These are phyloP conservation scores for Neoboletus brunneissimus DNA, from an alignment of 768 basidiomycete genomes.

Conservation along the genomic window DNA sequence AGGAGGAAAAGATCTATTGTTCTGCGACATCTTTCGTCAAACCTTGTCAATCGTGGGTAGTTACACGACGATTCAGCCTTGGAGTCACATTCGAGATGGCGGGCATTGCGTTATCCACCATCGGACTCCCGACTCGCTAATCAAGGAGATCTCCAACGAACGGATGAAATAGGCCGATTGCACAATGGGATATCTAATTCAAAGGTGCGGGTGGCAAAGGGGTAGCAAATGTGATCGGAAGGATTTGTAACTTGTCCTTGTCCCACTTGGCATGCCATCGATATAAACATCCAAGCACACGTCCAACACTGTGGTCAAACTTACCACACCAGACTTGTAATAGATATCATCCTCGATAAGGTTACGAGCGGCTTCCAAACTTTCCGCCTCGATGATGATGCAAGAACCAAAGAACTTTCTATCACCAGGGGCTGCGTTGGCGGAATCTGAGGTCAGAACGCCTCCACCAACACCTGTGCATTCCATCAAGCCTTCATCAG, in stretches of 20 bases:
- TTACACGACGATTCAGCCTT: slow-evolving; percentile 1
- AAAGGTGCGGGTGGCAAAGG: slow-evolving; percentile 8
- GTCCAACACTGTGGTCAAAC: neutral
- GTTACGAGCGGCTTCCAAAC: slow-evolving; percentile 40
- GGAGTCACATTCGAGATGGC: neutral
- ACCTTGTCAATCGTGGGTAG: neutral
- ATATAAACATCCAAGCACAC: neutral
- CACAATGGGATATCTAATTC: slow-evolving; percentile 1
- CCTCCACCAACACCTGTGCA: slow-evolving; percentile 53
- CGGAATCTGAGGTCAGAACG: slow-evolving; percentile 54
- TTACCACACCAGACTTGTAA: slow-evolving; percentile 25
- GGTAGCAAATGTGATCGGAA: slow-evolving; percentile 40
- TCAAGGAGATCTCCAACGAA: neutral
- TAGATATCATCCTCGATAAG: slow-evolving; percentile 26
- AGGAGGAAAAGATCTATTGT: neutral
- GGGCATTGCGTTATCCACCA: neutral
- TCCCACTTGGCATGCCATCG: slow-evolving; percentile 49
- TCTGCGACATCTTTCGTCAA: neutral
- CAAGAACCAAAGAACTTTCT: slow-evolving; percentile 60
- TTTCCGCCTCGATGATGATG: slow-evolving; percentile 53
- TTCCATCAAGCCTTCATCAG: slow-evolving; percentile 11
- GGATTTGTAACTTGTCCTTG: slow-evolving; percentile 49
- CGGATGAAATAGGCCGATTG: neutral
- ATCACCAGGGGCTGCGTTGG: slow-evolving; percentile 42
- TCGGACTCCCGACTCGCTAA: neutral